Evolutionary conservation across 768 basidiomycete genomes (phyloP), one percentile per base, ranked within the genome.

Genomic region (Lentinula raphanica): DNA sequence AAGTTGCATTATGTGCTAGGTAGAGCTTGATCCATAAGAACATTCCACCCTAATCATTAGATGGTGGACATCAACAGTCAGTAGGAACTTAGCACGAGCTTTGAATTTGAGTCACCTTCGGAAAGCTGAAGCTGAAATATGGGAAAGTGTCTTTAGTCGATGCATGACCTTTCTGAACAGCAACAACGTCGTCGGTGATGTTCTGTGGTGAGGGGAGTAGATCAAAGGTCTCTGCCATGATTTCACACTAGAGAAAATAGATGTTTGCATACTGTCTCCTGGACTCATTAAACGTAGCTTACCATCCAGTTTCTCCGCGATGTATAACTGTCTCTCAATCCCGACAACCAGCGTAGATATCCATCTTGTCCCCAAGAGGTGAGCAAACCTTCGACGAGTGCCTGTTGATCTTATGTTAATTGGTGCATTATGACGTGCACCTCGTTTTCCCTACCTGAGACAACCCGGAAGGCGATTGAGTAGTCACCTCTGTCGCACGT

Each of bases 21-120:
- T 79, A 61, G 19, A 84, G 67, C 58, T 72, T 70, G 62, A 80
- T 71, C 80, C 80, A 84, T 40, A 82, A 70, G 66, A 83, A 84
- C 82, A 84, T 84, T 60, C 82, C 82, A 9, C 78, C 79, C 55
- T 77, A n/a, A n/a, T 42, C n/a, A n/a, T n/a, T n/a, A n/a, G n/a
- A n/a, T n/a, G n/a, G n/a, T n/a, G n/a, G n/a, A n/a, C n/a, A n/a
- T n/a, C n/a, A n/a, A 23, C 21, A 42, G 40, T 11, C 25, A 45
- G n/a, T 5, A n/a, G 25, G 23, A 13, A n/a, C n/a, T n/a, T n/a
- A n/a, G n/a, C n/a, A n/a, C n/a, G n/a, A n/a, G n/a, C n/a, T n/a
- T n/a, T n/a, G n/a, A n/a, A 17, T 48, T n/a, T 4, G 28, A 11
- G 23, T 31, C n/a, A 59, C 60, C 32, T 46, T 45, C 5, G 60